These are phyloP conservation scores for Anacardium occidentale DNA, from an alignment of 345 rosid species.

Conservation along the genomic window DNA sequence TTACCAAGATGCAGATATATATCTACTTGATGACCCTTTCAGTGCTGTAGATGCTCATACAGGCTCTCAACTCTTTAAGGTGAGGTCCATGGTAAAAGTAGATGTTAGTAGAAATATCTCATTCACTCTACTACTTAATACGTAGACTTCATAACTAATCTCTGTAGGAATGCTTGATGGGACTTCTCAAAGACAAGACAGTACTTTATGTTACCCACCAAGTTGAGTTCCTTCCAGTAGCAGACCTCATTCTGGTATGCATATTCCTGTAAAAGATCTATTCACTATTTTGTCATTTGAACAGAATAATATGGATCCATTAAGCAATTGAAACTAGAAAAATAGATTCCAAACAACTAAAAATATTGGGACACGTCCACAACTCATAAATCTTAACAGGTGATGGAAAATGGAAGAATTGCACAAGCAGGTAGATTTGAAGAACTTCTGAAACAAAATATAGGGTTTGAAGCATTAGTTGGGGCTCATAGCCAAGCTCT, in stretches of 20 bases:
- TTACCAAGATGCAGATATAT: constrained; percentile 88
- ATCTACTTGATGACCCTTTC: constrained; percentile 90
- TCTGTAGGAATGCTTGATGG: constrained; percentile 85
- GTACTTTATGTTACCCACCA: constrained; percentile 89
- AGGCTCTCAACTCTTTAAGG: constrained; percentile 82
- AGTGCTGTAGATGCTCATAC: constrained; percentile 98
- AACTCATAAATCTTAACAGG: constrained; percentile 42
- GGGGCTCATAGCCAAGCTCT: constrained; percentile 89
- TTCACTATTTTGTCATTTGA: neutral
- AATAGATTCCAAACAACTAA: neutral
- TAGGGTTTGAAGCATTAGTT: constrained; percentile 84
- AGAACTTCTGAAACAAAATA: constrained; percentile 68
- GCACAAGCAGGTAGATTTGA: constrained; percentile 77
- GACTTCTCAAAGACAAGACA: constrained; percentile 71
- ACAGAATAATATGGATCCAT: neutral
- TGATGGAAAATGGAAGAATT: constrained; percentile 88
- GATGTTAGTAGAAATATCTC: neutral
- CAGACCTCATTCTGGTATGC: constrained; percentile 88
- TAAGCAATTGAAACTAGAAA: neutral
- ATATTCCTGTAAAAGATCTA: neutral
- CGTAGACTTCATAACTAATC: neutral
- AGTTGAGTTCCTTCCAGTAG: constrained; percentile 94
- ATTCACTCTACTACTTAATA: neutral
- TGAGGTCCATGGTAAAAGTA: constrained; percentile 15
- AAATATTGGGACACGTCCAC: neutral